phyloP scores from a whole-genome alignment of 345 rosid genomes.

The Jatropha curcas region DNA sequence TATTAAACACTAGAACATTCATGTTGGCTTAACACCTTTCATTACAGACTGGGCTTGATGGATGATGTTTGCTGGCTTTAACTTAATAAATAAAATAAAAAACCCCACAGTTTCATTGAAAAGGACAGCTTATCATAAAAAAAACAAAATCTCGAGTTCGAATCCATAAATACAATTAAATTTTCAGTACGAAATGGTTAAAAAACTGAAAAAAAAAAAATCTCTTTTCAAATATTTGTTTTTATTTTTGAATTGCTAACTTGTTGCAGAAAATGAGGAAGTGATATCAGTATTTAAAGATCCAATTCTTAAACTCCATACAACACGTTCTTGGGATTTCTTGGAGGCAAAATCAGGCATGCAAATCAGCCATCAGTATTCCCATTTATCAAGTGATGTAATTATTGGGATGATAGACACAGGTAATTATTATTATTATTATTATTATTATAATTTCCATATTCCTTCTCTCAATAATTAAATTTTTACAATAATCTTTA shows the following conservation, averaged over 20 bases:
- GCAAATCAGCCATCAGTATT: constrained; percentile 11
- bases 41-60: neutral
- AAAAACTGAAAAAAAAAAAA: neutral
- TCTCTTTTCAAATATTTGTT: neutral
- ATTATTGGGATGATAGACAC: constrained; percentile 63
- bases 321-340: constrained; percentile 92
- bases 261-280: constrained; percentile 47
- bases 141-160: too few species aligned
- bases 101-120: neutral
- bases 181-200: neutral
- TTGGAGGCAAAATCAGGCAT: constrained; percentile 37
- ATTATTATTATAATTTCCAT: neutral
- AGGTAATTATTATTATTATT: constrained; percentile 26
- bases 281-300: constrained; percentile 69
- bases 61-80: too few species aligned
- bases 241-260: neutral
- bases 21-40: neutral
- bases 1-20: neutral
- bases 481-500: too few species aligned
- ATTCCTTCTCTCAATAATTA: neutral
- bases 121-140: neutral
- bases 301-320: constrained; percentile 58
- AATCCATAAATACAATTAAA: too few species aligned
- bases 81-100: too few species aligned
- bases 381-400: constrained; percentile 41